Base-by-base conservation (phyloP, 1,139 yeast species). In the Pneumocystis wakefieldiae region DNA sequence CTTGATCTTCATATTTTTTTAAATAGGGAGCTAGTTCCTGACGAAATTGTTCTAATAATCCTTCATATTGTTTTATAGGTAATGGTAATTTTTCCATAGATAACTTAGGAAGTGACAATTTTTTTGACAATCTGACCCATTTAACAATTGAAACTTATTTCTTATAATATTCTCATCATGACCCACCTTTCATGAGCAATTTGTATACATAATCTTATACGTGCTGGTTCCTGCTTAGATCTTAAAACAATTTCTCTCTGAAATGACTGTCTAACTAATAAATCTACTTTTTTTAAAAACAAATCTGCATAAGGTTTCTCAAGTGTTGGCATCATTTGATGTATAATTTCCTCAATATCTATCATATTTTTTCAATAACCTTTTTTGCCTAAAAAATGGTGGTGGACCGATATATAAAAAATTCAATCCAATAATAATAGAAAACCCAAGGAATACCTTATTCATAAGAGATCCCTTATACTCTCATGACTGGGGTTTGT, bases 201-300 rank as follows among this genome's bases (percentile, higher is more conserved):
- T 24, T 48, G 32, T 48, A 19, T 19, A 48, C 55, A 48, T 24
- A 48, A 19, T 48, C 55, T 28, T 4, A 48, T 39, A 32, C 66
- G 57, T 14, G 66, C 66, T 14, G 55, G 38, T 38, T 64, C 66
- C 37, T 64, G 66, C 19, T 39, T 42, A 32, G 66, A 57, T 19
- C 57, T 61, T 35, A 64, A 29, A 5, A 35, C 35, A 14, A 62
- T 63, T 15, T 64, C 41, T 37, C 38, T 42, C 42, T 32, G 61
- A 41, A 61, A 38, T 19, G 66, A 63, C 57, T 42, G 62, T 28
- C 39, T 61, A 57, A 48, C 63, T 14, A 64, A n/a, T 24, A 36
- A 24, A 36, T 38, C 36, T 17, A 65, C 41, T 19, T 57, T 24
- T 7, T 36, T 17, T 7, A 59, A 42, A 28, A 64, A 38, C 42